Evolutionary conservation across 2,329 filamentous ascomycete genomes (phyloP).

Genomic region (Pseudogymnoascus sp.): DNA sequence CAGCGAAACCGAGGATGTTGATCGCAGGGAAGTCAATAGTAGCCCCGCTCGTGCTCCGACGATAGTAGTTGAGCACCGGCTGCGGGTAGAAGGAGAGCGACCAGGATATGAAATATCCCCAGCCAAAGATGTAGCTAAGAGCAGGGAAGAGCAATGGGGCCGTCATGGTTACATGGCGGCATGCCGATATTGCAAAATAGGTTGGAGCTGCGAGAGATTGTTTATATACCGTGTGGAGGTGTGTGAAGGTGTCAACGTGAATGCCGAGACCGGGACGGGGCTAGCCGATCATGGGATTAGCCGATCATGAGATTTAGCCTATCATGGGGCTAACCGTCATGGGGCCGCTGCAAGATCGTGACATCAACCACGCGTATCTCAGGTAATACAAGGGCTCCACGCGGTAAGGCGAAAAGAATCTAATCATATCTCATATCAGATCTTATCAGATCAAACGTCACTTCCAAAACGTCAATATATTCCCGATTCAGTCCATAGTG

Average conservation of each 20-base stretch:
- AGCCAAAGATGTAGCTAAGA: constrained; percentile 56
- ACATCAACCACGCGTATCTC: not conserved
- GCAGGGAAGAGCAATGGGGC: constrained; percentile 35
- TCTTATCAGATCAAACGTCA: not conserved
- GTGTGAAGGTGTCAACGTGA: not conserved
- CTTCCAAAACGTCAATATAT: not conserved
- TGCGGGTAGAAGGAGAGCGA: constrained; percentile 91
- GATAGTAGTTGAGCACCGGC: constrained; percentile 66
- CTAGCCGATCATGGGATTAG: not conserved
- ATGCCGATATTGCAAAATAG: not conserved
- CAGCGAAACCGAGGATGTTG: constrained; percentile 61
- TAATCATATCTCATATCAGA: not conserved
- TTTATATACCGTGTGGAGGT: not conserved
- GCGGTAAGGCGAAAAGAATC: not conserved
- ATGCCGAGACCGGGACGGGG: not conserved
- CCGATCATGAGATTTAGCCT: not conserved
- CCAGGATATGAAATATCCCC: constrained; percentile 71
- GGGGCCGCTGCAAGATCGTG: not conserved
- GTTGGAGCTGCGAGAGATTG: not conserved
- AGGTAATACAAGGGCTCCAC: not conserved
- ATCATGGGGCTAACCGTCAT: not conserved
- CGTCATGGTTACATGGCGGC: constrained; percentile 15
- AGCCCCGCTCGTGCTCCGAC: constrained; percentile 71
- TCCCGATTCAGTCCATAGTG: constrained; percentile 1
- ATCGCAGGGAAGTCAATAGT: constrained; percentile 80